Base-by-base conservation (phyloP, 1,284 basidiomycete genomes). In the Ustilago shanxiensis region DNA sequence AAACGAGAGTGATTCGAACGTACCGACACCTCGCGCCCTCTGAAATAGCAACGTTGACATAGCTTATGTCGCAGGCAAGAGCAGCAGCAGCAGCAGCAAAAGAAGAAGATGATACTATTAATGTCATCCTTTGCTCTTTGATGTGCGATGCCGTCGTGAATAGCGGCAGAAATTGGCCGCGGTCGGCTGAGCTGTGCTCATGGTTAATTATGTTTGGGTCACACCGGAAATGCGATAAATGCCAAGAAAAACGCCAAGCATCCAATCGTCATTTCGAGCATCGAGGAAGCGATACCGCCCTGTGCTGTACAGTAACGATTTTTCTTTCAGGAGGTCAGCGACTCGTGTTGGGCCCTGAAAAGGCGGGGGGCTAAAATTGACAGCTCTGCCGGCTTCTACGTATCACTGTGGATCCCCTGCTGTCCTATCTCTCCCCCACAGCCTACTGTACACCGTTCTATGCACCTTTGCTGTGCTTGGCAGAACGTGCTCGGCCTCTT, bases 171-270 rank as follows among this genome's bases (percentile, higher is more conserved):
- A 5, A 24, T 2, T 56, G 56, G 24, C 41, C 56, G 44, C 33
- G 41, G 56, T 49, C 57, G 57, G 57, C 47, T 60, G 45, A 50
- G 57, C 26, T 10, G 57, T 39, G 22, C 11, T 18, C 31, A 28
- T 16, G 41, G 8, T 39, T 22, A 18, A 13, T 31, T 8, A 37
- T 37, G 16, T 37, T 16, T 37, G 35, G 39, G n/a, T 14, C 39
- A 13, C 47, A 16, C 22, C 4, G 24, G 24, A 49, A 49, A 49
- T 24, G 47, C 22, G 10, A 45, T 49, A 61, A 54, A 61, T 57
- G 68, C 68, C 68, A 71, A 71, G 68, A 61, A 41, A 31, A 16
- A 39, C 29, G 63, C 68, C 68, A 71, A 71, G 63, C 53, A 63
- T 26, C 29, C 24, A 54, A 26, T 66, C 68, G 62, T 70, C 68